These are phyloP conservation scores for Beauveria bassiana DNA, from an alignment of 2,329 filamentous ascomycete genomes.

Conservation along the genomic window DNA sequence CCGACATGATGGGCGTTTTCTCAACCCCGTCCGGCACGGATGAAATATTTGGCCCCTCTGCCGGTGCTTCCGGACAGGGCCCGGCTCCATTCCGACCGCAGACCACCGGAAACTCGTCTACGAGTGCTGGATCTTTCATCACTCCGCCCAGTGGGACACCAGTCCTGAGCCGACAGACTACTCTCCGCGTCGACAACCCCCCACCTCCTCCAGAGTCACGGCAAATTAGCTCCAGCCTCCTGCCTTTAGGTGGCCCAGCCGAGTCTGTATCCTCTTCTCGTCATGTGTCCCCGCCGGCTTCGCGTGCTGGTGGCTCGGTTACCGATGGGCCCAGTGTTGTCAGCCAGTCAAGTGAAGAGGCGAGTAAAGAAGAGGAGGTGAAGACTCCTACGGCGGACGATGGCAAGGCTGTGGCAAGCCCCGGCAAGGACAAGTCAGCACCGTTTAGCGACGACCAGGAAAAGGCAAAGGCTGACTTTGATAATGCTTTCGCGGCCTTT, in stretches of 20 bases:
- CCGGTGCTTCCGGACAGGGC: slow-evolving; percentile 31
- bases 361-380: slow-evolving; percentile 12
- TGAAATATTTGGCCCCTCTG: slow-evolving; percentile 69
- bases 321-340: slow-evolving; percentile 13
- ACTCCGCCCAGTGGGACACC: slow-evolving; percentile 54
- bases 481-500: slow-evolving; percentile 77
- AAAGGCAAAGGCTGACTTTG: slow-evolving; percentile 73
- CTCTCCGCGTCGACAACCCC: slow-evolving; percentile 46
- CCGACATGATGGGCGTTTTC: slow-evolving; percentile 50
- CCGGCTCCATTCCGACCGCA: slow-evolving; percentile 40
- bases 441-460: slow-evolving; percentile 48
- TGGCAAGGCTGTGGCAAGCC: slow-evolving; percentile 11
- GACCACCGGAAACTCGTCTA: slow-evolving; percentile 48
- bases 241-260: slow-evolving; percentile 59
- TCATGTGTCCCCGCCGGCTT: slow-evolving; percentile 64
- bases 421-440: slow-evolving; percentile 13
- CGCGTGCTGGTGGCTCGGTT: slow-evolving; percentile 43
- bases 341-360: slow-evolving; percentile 17
- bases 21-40: slow-evolving; percentile 49
- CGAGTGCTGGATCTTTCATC: slow-evolving; percentile 43
- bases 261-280: slow-evolving; percentile 71
- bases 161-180: slow-evolving; percentile 54
- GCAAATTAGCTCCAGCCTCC: slow-evolving; percentile 69
- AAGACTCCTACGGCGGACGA: background rate
- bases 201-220: slow-evolving; percentile 62